Evolutionary conservation across 345 rosid species (phyloP).

Genomic region (Rhizophora apiculata): DNA sequence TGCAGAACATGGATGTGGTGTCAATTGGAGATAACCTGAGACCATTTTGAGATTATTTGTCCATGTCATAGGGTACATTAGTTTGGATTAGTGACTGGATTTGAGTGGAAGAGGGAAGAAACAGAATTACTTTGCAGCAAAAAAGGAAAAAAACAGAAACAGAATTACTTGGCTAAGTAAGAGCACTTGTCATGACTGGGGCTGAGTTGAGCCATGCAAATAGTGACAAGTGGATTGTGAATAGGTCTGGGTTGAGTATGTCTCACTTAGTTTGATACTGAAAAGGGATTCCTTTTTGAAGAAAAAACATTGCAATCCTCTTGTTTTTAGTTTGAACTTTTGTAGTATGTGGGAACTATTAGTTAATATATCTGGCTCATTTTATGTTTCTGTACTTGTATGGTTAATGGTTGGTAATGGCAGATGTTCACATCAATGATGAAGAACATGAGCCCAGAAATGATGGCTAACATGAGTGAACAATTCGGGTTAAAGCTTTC

Average conservation of each 20-base stretch:
- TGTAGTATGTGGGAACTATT: not conserved
- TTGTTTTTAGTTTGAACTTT: too few species aligned
- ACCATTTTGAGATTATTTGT: constrained; percentile 1
- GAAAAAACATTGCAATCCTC: too few species aligned
- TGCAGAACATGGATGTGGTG: too few species aligned
- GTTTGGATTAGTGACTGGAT: not conserved
- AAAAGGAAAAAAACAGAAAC: not conserved
- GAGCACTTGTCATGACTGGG: too few species aligned
- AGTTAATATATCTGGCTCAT: not conserved
- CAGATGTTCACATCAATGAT: constrained; percentile 91
- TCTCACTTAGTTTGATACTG: too few species aligned
- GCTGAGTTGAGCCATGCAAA: too few species aligned
- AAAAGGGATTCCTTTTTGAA: too few species aligned
- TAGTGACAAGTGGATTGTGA: too few species aligned
- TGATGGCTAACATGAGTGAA: constrained; percentile 93
- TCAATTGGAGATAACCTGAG: not conserved
- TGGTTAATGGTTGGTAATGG: constrained; percentile 9
- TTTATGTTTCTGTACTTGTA: not conserved
- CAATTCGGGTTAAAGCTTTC: constrained; percentile 86
- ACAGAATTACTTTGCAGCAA: not conserved
- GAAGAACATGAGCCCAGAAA: constrained; percentile 86
- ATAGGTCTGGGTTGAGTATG: too few species aligned
- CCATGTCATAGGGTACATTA: not conserved
- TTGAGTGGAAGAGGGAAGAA: not conserved
- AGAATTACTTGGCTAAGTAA: not conserved